Base-by-base conservation (phyloP, 768 basidiomycete species). In the Royoungia palumana region DNA sequence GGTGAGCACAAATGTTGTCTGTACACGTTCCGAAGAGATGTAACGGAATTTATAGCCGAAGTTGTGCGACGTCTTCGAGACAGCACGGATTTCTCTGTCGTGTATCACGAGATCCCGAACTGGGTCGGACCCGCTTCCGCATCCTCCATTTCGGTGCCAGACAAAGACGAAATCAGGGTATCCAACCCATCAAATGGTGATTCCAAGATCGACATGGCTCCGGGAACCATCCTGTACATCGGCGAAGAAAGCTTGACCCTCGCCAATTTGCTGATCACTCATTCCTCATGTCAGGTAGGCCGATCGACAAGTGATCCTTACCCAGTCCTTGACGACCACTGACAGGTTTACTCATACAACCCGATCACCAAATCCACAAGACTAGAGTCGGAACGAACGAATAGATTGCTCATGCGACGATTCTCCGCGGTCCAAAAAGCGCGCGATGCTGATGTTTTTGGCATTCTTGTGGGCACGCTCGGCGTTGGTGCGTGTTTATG, bases 401-500 rank as follows among this genome's bases (percentile, higher is more conserved):
- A 95, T 57, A 82, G 75, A 44, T 70, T 96, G 5, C 79, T 97
- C 13, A 94, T 94, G 87, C 81, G 90, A 0, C 82, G 96, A 13
- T 96, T 97, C 53, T 88, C 84, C 2, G 72, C 79, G 1, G 80
- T 98, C 5, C 94, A 95, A 63, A 85, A 83, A 57, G 93, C 95
- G 3, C 79, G 90, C 37, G 88, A 94, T 55, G 87, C 94, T 0
- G 94, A 97, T 57, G 89, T 97, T 0, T 90, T 96, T 54, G 96
- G 94, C 1, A 93, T 98, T 38, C 81, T 98, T 4, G 88, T 98
- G 2, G 94, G 94, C 11, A 96, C 94, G 1, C 78, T 98, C 13
- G 94, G 94, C 37, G 87, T 96, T 25, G 81, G 89, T 90, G 43
- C 50, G 82, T 65, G 13, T 41, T 27, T 16, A 42, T 8, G 11